Conservation (phyloP, 1,284 basidiomycete genomes). For the Cryptococcus depauperatus region DNA sequence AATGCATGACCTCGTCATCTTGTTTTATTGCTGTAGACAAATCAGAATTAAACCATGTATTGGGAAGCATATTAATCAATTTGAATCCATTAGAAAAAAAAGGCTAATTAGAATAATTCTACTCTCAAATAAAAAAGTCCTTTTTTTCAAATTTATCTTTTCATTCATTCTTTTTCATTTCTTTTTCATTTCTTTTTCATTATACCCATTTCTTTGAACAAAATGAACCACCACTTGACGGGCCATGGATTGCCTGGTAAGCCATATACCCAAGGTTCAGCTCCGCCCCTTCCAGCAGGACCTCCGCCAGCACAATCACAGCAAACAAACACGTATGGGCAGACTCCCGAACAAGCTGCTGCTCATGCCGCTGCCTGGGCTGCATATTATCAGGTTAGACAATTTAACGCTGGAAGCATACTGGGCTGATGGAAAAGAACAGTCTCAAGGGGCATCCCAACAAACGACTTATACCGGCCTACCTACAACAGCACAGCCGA, state of each 20-base stretch:
- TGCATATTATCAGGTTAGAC: slow-evolving; percentile 41
- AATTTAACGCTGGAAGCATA: neutral
- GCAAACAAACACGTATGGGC: slow-evolving; percentile 19
- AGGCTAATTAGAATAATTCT: neutral
- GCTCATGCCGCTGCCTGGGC: slow-evolving; percentile 43
- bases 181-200: neutral
- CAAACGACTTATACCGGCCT: slow-evolving; percentile 14
- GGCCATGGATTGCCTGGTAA: too few relatives aligned
- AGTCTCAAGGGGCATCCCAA: slow-evolving; percentile 26
- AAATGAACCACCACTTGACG: slow-evolving; percentile 37
- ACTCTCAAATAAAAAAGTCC: too few relatives aligned
- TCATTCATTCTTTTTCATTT: too few relatives aligned
- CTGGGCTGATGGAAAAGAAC: slow-evolving; percentile 3
- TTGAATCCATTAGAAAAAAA: too few relatives aligned
- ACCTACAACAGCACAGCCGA: slow-evolving; percentile 10
- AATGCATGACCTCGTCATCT: too few relatives aligned
- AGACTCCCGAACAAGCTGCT: slow-evolving; percentile 12
- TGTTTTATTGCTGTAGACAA: too few relatives aligned
- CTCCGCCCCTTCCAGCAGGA: slow-evolving; percentile 41
- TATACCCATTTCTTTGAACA: neutral
- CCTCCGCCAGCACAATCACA: slow-evolving; percentile 50
- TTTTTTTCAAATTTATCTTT: too few relatives aligned
- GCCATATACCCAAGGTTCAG: slow-evolving; percentile 47
- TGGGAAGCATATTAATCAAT: too few relatives aligned
- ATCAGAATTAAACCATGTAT: too few relatives aligned